These are phyloP conservation scores for Bipolaris cookei DNA, from an alignment of 2,329 filamentous ascomycete species.

Conservation along the genomic window DNA sequence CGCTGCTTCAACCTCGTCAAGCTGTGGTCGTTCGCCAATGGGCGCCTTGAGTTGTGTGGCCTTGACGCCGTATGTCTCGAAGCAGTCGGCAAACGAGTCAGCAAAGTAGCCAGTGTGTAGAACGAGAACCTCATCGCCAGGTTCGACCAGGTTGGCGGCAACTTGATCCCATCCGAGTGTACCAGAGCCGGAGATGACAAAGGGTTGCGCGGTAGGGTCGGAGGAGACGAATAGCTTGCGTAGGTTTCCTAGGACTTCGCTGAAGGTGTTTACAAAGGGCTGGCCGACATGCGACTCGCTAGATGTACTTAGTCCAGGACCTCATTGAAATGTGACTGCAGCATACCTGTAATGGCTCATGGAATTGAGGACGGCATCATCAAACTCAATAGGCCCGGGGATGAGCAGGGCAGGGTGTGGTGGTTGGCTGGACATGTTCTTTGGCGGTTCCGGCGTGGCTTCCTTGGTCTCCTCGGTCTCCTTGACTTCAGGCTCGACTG, in stretches of 20 bases:
- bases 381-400: constrained; percentile 96
- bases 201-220: constrained; percentile 81
- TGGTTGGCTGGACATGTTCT: constrained; percentile 63
- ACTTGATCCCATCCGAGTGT: constrained; percentile 97
- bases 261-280: constrained; percentile 87
- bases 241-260: constrained; percentile 85
- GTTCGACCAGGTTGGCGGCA: constrained; percentile 88
- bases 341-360: constrained; percentile 90
- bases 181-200: constrained; percentile 91
- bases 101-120: constrained; percentile 97
- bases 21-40: constrained; percentile 84
- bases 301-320: constrained; percentile 5
- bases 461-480: constrained; percentile 25
- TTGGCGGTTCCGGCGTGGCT: constrained; percentile 21
- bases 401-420: constrained; percentile 82
- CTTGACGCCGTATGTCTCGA: constrained; percentile 87
- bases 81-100: constrained; percentile 90
- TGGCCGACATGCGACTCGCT: constrained; percentile 94
- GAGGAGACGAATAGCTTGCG: constrained; percentile 94
- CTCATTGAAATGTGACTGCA: neutral
- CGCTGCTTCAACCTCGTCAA: constrained; percentile 86
- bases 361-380: constrained; percentile 91
- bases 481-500: constrained; percentile 12
- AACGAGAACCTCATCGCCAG: constrained; percentile 87
- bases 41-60: constrained; percentile 88